Evolutionary conservation across 2,329 filamentous ascomycete genomes (phyloP), one percentile per base, ranked within the genome.

Genomic region (Ascochyta fabae): DNA sequence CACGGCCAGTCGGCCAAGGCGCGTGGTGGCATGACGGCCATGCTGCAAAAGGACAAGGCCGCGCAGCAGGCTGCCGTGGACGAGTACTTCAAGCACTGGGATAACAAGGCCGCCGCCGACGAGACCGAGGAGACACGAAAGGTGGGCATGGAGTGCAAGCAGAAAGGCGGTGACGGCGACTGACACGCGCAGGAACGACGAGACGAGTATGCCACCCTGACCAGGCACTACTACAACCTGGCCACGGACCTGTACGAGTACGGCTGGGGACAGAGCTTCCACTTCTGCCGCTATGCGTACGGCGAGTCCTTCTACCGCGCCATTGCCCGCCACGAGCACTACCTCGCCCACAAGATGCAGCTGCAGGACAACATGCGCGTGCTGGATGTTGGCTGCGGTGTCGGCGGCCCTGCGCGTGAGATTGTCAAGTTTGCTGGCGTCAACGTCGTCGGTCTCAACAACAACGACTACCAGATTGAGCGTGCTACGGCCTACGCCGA

Each of bases 391-490:
- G 95, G 95, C 59, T 99, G 95, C 71, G 95, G 95, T 84, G 92
- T 98, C 51, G 95, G 95, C 70, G 95, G 95, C 42, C 95, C 95
- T 22, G 95, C 94, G 6, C 87, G 93, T 59, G 93, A 98, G 81
- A 98, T 99, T 70, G 91, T 91, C 79, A 96, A 96, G 80, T 99
- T 99, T 80, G 89, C 91, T 10, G 94, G 91, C 59, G 89, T 86
- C 68, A 92, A 97, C 69, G 85, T 98, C 61, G 89, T 92, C 23
- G 95, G 95, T 39, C 80, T 98, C 75, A 99, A 98, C 87, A 98
- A 97, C 87, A 98, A 98, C 79, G 92, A 97, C 80, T 99, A 99
- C 83, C 95, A 98, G 81, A 96, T 98, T 65, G 86, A 97, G 75
- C 91, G 95, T 64, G 94, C 93, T n/a, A 92, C 87, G 13, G 82